Evolutionary conservation across 169 alveolate genomes (phyloP), one percentile per base, ranked within the genome.

Genomic region (Eimeria maxima): DNA sequence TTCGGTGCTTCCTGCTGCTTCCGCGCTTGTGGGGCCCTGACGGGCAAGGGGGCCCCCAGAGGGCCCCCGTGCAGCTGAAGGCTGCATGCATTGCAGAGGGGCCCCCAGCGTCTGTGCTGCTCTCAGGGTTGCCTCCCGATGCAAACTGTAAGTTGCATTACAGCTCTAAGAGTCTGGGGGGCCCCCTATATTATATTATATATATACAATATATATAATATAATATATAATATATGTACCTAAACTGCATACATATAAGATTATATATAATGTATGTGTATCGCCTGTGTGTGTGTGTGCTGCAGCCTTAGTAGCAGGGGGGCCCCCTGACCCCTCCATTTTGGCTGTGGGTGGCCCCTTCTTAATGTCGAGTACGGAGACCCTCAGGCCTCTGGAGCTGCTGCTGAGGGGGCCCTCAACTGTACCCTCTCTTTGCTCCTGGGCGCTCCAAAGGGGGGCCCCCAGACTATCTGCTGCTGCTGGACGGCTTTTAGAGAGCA

Each of bases 321-420:
- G 55, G 44, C 89, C 89, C 89, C 89, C 89, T 53, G 89, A 78
- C 55, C 69, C 89, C 24, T 78, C 89, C 7, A 10, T 45, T 7
- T 78, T 78, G 44, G 65, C 44, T 44, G 89, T 44, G 3, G 89
- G 89, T 65, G 89, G 89, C 89, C 89, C 89, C 67, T 78, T 45
- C 69, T 47, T 78, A 20, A 78, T 78, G 42, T 42, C 44, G 44
- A n/a, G 38, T n/a, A 4, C 38, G 44, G 67, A 44, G 69, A 47
- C 60, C 5, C 24, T 78, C 18, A 45, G 89, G 69, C 65, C 69
- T 42, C 44, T 78, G 14, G 89, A 78, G 44, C 69, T 78, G 60
- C 89, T 78, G 44, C 69, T 78, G 20, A 44, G 69, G 44, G 69
- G 22, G 44, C 89, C 89, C 8, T 4, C 44, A 47, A 38, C 89